phyloP scores from a whole-genome alignment of 495 filamentous ascomycete species.

The Podospora australis region DNA sequence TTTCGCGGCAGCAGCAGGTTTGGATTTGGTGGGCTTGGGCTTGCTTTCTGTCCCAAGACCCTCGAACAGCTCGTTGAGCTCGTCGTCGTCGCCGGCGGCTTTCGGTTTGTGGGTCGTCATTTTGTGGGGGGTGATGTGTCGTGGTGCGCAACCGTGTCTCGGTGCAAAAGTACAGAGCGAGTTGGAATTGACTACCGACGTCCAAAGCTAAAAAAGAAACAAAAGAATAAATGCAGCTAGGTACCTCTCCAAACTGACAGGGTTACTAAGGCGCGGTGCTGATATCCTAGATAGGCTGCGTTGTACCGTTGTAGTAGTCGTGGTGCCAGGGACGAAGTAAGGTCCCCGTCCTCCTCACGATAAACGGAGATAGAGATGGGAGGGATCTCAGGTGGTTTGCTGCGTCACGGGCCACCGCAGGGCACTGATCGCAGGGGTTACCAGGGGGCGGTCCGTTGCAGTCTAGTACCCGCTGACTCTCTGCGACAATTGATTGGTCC shows the following conservation, averaged over 20 bases:
- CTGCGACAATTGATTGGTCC: background rate
- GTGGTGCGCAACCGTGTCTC: too few species aligned
- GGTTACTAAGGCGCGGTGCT: too few species aligned
- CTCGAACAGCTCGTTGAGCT: conserved; percentile 77
- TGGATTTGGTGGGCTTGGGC: conserved; percentile 41
- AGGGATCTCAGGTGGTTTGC: conserved; percentile 2
- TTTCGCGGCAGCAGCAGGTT: conserved; percentile 27
- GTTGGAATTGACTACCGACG: too few species aligned
- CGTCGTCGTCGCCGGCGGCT: conserved; percentile 70
- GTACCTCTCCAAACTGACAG: too few species aligned
- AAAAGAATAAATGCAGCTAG: too few species aligned
- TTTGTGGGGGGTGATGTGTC: conserved; percentile 9
- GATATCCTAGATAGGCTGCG: too few species aligned
- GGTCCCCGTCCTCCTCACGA: background rate
- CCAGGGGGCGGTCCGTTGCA: background rate
- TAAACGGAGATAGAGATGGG: too few species aligned
- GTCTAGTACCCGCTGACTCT: background rate
- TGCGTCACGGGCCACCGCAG: conserved; percentile 11
- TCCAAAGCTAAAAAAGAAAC: too few species aligned
- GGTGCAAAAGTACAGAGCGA: too few species aligned
- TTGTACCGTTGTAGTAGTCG: background rate
- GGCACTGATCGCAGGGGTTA: background rate
- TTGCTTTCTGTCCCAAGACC: conserved; percentile 52
- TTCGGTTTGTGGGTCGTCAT: conserved; percentile 41
- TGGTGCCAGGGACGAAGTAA: background rate